Evolutionary conservation across 2,329 filamentous ascomycete species (phyloP), one percentile per base, ranked within the genome.

Genomic region (Calonectria montana): DNA sequence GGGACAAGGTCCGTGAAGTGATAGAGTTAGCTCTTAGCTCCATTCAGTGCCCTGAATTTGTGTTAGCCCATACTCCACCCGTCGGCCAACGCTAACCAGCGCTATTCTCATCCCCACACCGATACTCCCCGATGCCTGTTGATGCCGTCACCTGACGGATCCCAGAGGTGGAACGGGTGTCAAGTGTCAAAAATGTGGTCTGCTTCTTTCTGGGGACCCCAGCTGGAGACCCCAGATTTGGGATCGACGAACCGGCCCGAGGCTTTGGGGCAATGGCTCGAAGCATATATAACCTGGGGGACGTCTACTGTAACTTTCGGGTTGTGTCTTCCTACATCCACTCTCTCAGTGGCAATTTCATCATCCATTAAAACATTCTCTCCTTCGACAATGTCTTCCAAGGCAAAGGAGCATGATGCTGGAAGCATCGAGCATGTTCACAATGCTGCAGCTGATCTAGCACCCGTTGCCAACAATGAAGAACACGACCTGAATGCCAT

Each of bases 191-290:
- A 59, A 50, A 13, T 39, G 61, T 68, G 65, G 65, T 31, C 65
- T 70, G 68, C 55, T 61, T 66, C 65, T 48, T 70, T 68, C 69
- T 66, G 72, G 72, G 69, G 72, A 61, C 72, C 69, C 72, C 72
- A 69, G 65, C 63, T 72, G 67, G 65, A 59, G 15, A 68, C 67
- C 65, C 57, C 70, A 31, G 70, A 64, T 55, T 73, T 45, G 61
- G 55, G 41, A 55, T 68, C 48, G 62, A 35, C 55, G 41, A 35
- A 27, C 29, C 21, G 47, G 37, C n/a, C 57, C 65, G 47, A 48
- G 65, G 48, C 47, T 10, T 37, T 7, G 59, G 57, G 37, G 29
- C 29, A 21, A 59, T 45, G 21, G 35, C n/a, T 27, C 12, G 7
- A 50, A 27, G 61, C n/a, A 72, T 69, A 73, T 73, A 72, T 72